These are phyloP conservation scores for Arabidopsis hybrid DNA, from an alignment of 441 rosid genomes.

Conservation along the genomic window DNA sequence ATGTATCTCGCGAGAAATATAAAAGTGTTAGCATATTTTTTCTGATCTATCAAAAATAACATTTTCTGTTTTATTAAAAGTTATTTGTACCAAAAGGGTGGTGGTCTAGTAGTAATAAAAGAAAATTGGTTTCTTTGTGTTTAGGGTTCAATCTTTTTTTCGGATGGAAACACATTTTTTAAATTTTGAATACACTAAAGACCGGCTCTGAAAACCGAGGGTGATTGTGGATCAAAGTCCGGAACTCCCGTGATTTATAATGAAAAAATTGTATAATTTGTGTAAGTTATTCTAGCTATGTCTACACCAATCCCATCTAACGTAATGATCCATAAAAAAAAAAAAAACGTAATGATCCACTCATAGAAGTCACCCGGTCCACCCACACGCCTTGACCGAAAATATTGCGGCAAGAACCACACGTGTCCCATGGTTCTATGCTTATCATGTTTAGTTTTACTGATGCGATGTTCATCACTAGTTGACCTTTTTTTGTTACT, in stretches of 20 bases:
- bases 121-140: no score
- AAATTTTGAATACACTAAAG: no score
- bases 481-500: conserved; percentile 22
- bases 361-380: background rate
- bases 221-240: no score
- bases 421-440: background rate
- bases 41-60: background rate
- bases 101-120: no score
- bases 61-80: no score
- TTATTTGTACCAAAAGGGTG: no score
- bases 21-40: background rate
- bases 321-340: background rate
- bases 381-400: conserved; percentile 1
- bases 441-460: conserved; percentile 8
- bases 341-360: background rate
- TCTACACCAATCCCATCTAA: background rate
- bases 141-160: no score
- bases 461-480: conserved; percentile 25
- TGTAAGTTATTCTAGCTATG: background rate
- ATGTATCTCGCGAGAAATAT: background rate
- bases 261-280: background rate
- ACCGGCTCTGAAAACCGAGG: no score
- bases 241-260: no score
- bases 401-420: conserved; percentile 11
- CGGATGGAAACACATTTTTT: no score